Evolutionary conservation across 2,329 filamentous ascomycete species (phyloP).

Genomic region (Triangularia verruculosa): DNA sequence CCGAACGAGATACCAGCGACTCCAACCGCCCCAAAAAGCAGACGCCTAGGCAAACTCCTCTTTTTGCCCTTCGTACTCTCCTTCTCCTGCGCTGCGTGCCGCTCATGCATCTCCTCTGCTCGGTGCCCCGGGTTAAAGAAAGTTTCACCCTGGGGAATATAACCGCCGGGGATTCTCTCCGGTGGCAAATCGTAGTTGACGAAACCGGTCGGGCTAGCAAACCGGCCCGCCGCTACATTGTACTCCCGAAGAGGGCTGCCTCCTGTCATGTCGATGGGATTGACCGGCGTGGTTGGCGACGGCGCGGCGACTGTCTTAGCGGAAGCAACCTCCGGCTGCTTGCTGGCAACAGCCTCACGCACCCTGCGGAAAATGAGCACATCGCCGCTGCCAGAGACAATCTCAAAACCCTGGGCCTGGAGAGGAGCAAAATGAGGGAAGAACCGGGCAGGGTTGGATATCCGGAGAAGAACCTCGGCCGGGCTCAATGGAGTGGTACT

Average conservation of each 20-base stretch:
- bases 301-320: not conserved
- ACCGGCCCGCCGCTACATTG: conserved; percentile 49
- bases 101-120: not conserved
- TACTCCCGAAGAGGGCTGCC: conserved; percentile 29
- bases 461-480: conserved; percentile 56
- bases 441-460: conserved; percentile 64
- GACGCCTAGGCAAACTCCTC: conserved; percentile 45
- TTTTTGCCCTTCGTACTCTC: conserved; percentile 30
- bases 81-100: not conserved
- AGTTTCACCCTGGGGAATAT: not conserved
- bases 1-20: conserved; percentile 56
- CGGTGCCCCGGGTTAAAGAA: conserved; percentile 2
- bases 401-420: conserved; percentile 62
- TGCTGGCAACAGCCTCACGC: conserved; percentile 31
- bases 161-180: not conserved
- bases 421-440: conserved; percentile 60
- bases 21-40: conserved; percentile 53
- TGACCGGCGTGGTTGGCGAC: conserved; percentile 34
- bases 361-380: conserved; percentile 66
- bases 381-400: conserved; percentile 60
- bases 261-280: conserved; percentile 59
- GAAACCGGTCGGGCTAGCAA: conserved; percentile 63
- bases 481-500: conserved; percentile 52
- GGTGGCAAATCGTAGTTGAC: conserved; percentile 56
- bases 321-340: not conserved